Conservation (phyloP, 148 eudicot genomes). For the Arbutus unedo region DNA sequence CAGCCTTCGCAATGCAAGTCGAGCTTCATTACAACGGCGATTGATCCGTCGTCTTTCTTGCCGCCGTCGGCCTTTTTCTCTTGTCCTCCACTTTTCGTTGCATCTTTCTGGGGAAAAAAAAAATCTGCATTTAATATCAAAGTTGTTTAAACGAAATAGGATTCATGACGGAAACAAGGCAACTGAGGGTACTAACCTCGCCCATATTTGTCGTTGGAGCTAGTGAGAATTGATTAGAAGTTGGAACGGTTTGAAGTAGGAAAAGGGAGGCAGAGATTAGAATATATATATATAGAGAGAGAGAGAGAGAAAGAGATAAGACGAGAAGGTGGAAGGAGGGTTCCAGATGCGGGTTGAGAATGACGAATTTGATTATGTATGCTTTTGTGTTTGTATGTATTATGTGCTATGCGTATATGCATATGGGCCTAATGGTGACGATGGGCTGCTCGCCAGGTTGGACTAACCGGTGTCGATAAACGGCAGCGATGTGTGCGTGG, state of each 20-base stretch:
- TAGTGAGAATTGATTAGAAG: neutral
- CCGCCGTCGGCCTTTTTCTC: constrained; percentile 32
- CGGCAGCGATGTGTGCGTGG: neutral
- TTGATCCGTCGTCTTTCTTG: constrained; percentile 31
- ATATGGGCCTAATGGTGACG: neutral
- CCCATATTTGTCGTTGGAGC: constrained; percentile 4
- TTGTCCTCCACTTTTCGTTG: constrained; percentile 18
- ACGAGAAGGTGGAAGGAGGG: neutral
- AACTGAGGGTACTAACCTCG: neutral
- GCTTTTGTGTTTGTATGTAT: neutral
- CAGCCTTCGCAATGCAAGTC: constrained; percentile 93
- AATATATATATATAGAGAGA: neutral
- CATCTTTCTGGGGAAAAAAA: constrained; percentile 34
- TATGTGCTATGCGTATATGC: neutral
- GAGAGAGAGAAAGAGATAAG: neutral
- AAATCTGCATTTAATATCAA: neutral
- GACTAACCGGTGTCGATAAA: neutral
- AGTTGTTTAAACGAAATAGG: neutral
- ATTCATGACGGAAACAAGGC: neutral
- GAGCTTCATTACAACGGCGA: constrained; percentile 45
- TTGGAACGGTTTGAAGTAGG: constrained; percentile 14
- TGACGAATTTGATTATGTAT: neutral
- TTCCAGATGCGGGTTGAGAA: neutral
- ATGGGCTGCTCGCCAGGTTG: neutral
- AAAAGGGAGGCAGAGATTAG: neutral